Percentiles rank a stretch among this genome's conserved stretches.
Evolutionary conservation across 345 rosid species (phyloP).

Genomic region (Anacardium occidentale): DNA sequence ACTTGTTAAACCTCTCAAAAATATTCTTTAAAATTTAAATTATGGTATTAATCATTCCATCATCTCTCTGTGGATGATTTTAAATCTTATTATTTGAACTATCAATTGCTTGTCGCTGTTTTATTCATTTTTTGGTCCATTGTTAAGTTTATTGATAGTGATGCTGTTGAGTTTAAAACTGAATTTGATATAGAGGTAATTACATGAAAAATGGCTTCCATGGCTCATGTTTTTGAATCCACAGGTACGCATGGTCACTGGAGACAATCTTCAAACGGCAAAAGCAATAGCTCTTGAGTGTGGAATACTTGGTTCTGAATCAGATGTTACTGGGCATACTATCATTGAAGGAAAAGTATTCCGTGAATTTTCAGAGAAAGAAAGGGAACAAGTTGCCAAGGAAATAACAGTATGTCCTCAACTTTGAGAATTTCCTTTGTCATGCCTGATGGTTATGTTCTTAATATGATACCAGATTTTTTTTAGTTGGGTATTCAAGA

Average conservation of each 20-base stretch:
- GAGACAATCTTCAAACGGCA: slow-evolving; percentile 96
- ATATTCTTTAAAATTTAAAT: background rate
- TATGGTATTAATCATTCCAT: slow-evolving; percentile 10
- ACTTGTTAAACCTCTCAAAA: slow-evolving; percentile 5
- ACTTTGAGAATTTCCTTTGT: background rate
- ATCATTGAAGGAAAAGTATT: slow-evolving; percentile 88
- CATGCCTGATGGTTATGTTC: slow-evolving; percentile 9
- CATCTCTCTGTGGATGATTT: background rate
- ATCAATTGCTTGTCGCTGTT: background rate
- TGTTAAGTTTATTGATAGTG: background rate
- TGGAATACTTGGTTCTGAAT: slow-evolving; percentile 74
- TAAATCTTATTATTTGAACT: background rate
- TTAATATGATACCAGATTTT: background rate
- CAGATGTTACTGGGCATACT: slow-evolving; percentile 50
- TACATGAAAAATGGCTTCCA: slow-evolving; percentile 2
- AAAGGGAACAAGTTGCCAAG: slow-evolving; percentile 77
- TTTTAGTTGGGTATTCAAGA: background rate
- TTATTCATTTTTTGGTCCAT: background rate
- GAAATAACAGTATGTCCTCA: slow-evolving; percentile 61
- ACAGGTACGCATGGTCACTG: slow-evolving; percentile 98
- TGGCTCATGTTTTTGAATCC: slow-evolving; percentile 15
- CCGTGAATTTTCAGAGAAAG: slow-evolving; percentile 75
- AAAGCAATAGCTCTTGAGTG: slow-evolving; percentile 96
- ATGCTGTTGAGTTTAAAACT: background rate
- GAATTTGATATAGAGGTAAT: background rate